These are phyloP conservation scores for Crithidia bombi DNA, from an alignment of 208 protist species.

Conservation along the genomic window DNA sequence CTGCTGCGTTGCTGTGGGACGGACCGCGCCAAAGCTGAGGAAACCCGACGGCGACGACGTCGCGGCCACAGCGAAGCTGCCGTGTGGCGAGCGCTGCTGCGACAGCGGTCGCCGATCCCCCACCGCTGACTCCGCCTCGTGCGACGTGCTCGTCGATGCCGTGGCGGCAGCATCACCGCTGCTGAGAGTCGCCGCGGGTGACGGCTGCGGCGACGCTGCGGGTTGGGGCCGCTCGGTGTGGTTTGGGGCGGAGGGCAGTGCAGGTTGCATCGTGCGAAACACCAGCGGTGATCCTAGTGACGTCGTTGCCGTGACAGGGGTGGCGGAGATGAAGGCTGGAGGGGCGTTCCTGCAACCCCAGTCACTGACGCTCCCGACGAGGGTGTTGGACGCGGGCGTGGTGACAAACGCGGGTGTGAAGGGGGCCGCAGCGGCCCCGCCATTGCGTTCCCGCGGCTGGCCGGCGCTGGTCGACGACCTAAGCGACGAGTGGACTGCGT, in stretches of 20 bases:
- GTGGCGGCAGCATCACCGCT: background rate
- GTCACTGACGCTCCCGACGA: background rate
- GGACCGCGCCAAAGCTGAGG: conserved; percentile 5
- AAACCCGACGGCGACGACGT: background rate
- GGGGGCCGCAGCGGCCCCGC: background rate
- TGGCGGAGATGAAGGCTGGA: background rate
- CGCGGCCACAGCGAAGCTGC: background rate
- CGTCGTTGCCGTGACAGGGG: background rate
- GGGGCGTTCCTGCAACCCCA: background rate
- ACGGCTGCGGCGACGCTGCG: background rate
- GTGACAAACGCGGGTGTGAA: conserved; percentile 5
- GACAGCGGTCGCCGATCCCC: background rate
- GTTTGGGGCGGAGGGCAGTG: background rate
- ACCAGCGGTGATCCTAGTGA: conserved; percentile 4
- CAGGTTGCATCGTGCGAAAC: conserved; percentile 6
- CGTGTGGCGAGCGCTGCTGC: background rate
- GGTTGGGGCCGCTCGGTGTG: background rate
- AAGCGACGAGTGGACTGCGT: background rate
- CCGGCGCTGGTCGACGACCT: background rate
- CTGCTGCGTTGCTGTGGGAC: background rate
- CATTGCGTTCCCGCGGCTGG: background rate
- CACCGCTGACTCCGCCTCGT: conserved; percentile 3
- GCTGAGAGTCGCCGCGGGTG: background rate
- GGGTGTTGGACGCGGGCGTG: background rate
- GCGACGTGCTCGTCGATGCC: background rate